Conservation (phyloP, 495 filamentous ascomycete species). For the Xylaria curta region DNA sequence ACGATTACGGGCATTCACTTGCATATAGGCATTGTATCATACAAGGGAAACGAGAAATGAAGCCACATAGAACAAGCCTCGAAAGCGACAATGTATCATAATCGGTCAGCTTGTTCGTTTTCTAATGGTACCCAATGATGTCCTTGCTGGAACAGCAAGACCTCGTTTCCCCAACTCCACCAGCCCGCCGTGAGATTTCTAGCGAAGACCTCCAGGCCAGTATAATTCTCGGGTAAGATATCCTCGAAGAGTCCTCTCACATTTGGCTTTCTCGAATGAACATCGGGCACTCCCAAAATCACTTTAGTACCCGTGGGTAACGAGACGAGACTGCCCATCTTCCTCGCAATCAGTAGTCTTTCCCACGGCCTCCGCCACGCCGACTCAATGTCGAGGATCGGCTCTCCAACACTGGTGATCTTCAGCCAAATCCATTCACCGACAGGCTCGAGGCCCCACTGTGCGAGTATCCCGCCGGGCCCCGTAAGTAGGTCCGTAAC, state of each 20-base stretch:
- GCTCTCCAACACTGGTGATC: slow-evolving; percentile 71
- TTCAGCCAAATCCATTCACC: slow-evolving; percentile 97
- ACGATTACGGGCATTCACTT: slow-evolving; percentile 29
- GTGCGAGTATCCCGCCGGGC: slow-evolving; percentile 58
- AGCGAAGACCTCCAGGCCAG: slow-evolving; percentile 86
- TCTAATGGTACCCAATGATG: slow-evolving; percentile 65
- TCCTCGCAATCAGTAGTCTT: slow-evolving; percentile 72
- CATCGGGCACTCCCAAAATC: slow-evolving; percentile 81
- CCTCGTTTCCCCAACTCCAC: slow-evolving; percentile 91
- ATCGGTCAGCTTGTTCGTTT: not conserved
- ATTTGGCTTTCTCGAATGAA: slow-evolving; percentile 89
- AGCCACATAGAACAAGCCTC: slow-evolving; percentile 3
- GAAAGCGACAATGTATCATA: slow-evolving; percentile 13
- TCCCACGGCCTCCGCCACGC: slow-evolving; percentile 88
- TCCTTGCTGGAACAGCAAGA: slow-evolving; percentile 75
- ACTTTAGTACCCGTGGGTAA: slow-evolving; percentile 56
- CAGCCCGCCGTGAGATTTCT: slow-evolving; percentile 84
- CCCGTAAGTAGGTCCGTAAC: slow-evolving; percentile 63
- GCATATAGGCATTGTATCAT: slow-evolving; percentile 1
- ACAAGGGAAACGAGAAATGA: slow-evolving; percentile 6
- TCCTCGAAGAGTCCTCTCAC: slow-evolving; percentile 53
- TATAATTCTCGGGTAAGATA: slow-evolving; percentile 57
- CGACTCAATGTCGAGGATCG: slow-evolving; percentile 70
- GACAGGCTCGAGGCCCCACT: slow-evolving; percentile 66
- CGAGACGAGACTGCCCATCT: slow-evolving; percentile 31